Evolutionary conservation across 2,329 filamentous ascomycete genomes (phyloP), one percentile per base, ranked within the genome.

Genomic region (Cercospora janseana): DNA sequence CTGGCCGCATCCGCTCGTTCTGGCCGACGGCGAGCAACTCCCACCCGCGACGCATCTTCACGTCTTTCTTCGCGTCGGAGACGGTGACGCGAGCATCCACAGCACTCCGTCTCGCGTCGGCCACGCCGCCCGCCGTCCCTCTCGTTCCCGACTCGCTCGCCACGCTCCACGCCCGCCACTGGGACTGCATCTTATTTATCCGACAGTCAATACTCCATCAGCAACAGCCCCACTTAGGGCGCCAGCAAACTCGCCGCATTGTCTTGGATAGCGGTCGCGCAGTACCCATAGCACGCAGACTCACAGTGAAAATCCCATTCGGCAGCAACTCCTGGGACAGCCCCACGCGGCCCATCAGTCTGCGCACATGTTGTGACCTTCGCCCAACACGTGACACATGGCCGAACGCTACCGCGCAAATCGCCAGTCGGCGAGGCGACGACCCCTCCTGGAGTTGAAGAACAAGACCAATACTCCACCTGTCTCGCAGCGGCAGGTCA

Each of bases 401-500:
- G 64, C 63, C 38, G 63, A 66, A 15, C 60, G 61, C 34, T 61
- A 64, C 48, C 59, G 60, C 44, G 49, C 56, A 43, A 54, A 47
- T 46, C 59, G 60, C 46, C 48, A 42, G 13, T 35, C 56, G 21
- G 55, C 48, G 37, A 60, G 50, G 38, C 54, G 65, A 42, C 63
- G 64, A 38, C 65, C 66, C 18, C 52, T 68, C 35, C 47, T 49
- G 28, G 66, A 67, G 38, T 50, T 67, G 2, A 52, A 58, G 10
- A 61, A 61, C 45, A 51, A 56, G 42, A 56, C 57, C 24, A 67
- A 67, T 57, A 65, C 61, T 10, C 60, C 62, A 8, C 60, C 63
- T 5, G 45, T 59, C 9, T 40, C 46, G 3, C 55, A 54, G 43
- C 57, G 43, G 45, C 50, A 52, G 13, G n/a, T 28, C 27, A 57